phyloP scores from a whole-genome alignment of 148 eudicot genomes.

The Agrostemma githago region DNA sequence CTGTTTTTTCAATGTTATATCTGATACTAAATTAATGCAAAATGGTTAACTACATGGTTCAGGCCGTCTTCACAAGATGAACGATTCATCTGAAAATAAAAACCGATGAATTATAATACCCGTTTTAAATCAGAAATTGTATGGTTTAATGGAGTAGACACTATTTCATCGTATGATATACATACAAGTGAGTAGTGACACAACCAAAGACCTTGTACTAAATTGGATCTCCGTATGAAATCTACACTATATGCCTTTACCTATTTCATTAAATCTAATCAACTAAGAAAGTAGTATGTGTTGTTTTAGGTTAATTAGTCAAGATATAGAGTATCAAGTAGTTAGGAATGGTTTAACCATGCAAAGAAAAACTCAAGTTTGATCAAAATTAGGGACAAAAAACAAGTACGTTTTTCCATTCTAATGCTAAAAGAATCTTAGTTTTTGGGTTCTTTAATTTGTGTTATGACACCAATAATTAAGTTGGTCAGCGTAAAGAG shows the following conservation, averaged over 20 bases:
- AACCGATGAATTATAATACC: too few relatives aligned
- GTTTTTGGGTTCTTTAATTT: background rate
- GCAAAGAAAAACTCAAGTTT: constrained; percentile 33
- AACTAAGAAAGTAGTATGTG: too few relatives aligned
- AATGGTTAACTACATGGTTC: too few relatives aligned
- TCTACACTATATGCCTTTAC: background rate
- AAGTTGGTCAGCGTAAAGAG: constrained; percentile 17
- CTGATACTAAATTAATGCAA: too few relatives aligned
- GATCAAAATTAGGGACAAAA: constrained; percentile 13
- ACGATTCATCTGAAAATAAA: too few relatives aligned
- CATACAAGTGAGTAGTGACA: too few relatives aligned
- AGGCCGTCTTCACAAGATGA: too few relatives aligned
- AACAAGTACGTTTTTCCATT: background rate
- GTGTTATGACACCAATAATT: background rate
- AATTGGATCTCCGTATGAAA: too few relatives aligned
- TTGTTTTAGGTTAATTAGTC: background rate
- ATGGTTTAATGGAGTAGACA: too few relatives aligned
- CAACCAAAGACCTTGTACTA: too few relatives aligned
- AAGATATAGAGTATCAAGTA: constrained; percentile 18
- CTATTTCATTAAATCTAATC: background rate
- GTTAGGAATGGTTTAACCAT: constrained; percentile 42
- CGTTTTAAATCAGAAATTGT: background rate
- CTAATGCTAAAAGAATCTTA: background rate
- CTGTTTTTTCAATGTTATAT: too few relatives aligned
- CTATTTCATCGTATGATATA: background rate